Evolutionary conservation across 495 filamentous ascomycete genomes (phyloP).

Genomic region (Pseudoneurospora amorphoporcata): DNA sequence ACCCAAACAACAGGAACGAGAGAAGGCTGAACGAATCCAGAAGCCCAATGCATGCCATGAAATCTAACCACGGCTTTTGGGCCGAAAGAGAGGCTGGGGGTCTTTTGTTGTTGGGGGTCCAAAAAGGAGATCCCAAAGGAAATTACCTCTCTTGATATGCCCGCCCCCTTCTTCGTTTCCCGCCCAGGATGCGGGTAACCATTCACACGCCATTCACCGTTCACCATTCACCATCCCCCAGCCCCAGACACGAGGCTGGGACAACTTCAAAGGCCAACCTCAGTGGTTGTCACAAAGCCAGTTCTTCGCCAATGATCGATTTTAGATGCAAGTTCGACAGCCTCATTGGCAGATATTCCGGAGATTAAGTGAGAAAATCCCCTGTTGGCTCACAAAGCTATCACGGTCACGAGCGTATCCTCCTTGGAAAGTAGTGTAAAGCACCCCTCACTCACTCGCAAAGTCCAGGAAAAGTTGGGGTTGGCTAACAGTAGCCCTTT

Average conservation of each 20-base stretch:
- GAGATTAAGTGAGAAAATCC: not conserved
- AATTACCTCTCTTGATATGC: not conserved
- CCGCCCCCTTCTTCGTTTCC: not conserved
- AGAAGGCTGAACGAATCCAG: constrained; percentile 15
- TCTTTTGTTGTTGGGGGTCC: not conserved
- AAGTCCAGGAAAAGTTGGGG: not conserved
- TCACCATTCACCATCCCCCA: not conserved
- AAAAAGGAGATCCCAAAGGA: constrained; percentile 2
- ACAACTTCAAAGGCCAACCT: not conserved
- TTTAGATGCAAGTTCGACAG: not conserved
- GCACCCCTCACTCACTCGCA: not conserved
- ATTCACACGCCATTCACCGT: not conserved
- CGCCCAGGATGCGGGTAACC: not conserved
- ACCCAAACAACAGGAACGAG: constrained; percentile 25
- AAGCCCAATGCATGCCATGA: not conserved
- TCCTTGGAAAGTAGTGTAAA: not conserved
- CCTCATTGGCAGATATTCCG: constrained; percentile 18
- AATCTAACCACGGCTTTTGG: constrained; percentile 10
- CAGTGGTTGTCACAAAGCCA: constrained; percentile 8
- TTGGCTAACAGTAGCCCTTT: not conserved
- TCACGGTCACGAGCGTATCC: not conserved
- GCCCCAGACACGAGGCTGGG: constrained; percentile 13
- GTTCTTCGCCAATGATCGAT: constrained; percentile 19
- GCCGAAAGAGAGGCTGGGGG: constrained; percentile 14
- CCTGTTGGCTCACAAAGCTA: not conserved